Conservation (phyloP, 169 alveolate species). For the Neospora caninum region DNA sequence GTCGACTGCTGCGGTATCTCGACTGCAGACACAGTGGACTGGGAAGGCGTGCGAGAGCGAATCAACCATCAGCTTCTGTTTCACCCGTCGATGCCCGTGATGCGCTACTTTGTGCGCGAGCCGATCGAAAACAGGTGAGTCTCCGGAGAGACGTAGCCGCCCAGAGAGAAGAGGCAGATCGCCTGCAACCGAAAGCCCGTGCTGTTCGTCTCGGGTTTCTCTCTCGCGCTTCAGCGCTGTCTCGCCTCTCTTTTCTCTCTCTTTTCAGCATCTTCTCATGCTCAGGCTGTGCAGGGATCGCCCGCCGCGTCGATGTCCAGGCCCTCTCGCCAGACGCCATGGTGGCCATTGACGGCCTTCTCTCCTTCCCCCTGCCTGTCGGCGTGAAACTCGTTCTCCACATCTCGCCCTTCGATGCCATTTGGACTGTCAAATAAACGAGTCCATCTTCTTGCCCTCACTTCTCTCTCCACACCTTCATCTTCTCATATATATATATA, state of each 20-base stretch:
- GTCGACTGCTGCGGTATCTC: background rate
- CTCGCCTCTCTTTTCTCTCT: background rate
- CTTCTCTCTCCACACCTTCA: background rate
- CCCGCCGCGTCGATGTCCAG: background rate
- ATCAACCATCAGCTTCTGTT: constrained; percentile 55
- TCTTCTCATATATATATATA: background rate
- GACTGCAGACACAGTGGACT: constrained; percentile 27
- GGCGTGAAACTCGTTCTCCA: constrained; percentile 35
- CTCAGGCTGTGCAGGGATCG: constrained; percentile 17
- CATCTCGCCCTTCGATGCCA: constrained; percentile 51
- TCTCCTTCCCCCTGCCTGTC: constrained; percentile 48
- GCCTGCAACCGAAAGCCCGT: too few species aligned
- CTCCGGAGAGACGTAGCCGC: background rate
- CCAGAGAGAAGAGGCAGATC: background rate
- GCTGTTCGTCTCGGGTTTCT: background rate
- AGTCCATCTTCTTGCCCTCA: too few species aligned
- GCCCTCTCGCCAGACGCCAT: constrained; percentile 56
- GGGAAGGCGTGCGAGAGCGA: constrained; percentile 14
- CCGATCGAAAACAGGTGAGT: constrained; percentile 67
- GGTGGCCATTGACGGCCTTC: constrained; percentile 63
- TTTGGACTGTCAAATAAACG: constrained; percentile 55
- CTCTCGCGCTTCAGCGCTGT: background rate
- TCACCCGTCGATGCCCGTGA: constrained; percentile 55
- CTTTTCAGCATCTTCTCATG: constrained; percentile 15
- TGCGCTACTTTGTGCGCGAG: constrained; percentile 66